phyloP scores from a whole-genome alignment of 2,329 filamentous ascomycete species.

The Scedosporium dehoogii region DNA sequence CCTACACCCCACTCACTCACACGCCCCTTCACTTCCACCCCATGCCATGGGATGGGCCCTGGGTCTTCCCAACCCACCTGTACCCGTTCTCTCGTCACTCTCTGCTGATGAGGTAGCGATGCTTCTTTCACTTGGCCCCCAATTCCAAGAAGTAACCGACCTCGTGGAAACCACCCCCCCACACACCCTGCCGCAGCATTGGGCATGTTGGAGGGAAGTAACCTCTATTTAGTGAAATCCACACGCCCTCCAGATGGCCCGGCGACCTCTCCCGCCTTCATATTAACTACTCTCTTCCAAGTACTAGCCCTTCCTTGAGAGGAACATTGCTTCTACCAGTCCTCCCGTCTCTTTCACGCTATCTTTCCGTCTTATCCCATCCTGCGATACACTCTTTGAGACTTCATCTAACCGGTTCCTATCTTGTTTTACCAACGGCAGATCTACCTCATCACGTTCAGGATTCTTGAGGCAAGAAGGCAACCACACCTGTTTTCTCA shows the following conservation, averaged over 20 bases:
- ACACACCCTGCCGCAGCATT: not conserved
- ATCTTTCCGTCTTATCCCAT: not conserved
- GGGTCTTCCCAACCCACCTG: not conserved
- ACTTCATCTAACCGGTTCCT: not conserved
- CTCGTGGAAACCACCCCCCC: not conserved
- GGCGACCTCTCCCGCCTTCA: not conserved
- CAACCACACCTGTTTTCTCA: not conserved
- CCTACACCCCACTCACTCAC: too few species aligned
- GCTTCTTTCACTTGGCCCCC: not conserved
- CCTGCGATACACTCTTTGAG: not conserved
- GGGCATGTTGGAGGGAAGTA: not conserved
- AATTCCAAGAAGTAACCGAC: not conserved
- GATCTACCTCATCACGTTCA: not conserved
- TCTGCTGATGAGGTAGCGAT: not conserved
- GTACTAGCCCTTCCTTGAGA: conserved; percentile 3
- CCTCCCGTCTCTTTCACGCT: not conserved
- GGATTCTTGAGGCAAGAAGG: not conserved
- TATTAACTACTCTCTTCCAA: not conserved
- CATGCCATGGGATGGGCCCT: too few species aligned
- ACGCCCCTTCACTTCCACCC: too few species aligned
- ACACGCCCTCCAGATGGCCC: not conserved
- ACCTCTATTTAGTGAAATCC: not conserved
- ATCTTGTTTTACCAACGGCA: not conserved
- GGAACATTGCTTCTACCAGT: not conserved
- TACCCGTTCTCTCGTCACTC: not conserved